phyloP scores from a whole-genome alignment of 1,139 yeast genomes.

The Hyphopichia burtonii region DNA sequence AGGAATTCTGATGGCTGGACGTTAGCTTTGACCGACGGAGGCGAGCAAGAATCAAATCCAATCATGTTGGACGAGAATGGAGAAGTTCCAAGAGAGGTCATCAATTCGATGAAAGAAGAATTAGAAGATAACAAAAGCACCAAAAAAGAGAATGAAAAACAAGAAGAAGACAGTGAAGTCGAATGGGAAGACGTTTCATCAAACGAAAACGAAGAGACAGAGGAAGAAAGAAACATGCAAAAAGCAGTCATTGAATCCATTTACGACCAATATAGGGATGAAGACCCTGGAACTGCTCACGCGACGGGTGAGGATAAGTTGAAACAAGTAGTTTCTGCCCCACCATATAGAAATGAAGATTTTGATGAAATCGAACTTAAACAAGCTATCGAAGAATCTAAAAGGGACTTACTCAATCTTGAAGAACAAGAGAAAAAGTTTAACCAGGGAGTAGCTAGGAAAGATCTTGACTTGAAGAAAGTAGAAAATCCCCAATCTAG shows the following conservation, averaged over 20 bases:
- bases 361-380: conserved; percentile 37
- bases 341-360: conserved; percentile 2
- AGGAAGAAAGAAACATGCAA: conserved; percentile 30
- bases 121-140: not conserved
- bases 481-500: not conserved
- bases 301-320: not conserved
- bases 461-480: not conserved
- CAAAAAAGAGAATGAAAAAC: not conserved
- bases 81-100: conserved; percentile 7
- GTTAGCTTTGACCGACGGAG: conserved; percentile 54
- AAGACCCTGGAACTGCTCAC: not conserved
- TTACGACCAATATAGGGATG: conserved; percentile 26
- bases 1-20: conserved; percentile 88
- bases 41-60: conserved; percentile 35
- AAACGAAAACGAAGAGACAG: conserved; percentile 20
- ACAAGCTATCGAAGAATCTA: conserved; percentile 48
- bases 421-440: conserved; percentile 15
- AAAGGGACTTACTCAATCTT: conserved; percentile 28
- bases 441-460: not conserved
- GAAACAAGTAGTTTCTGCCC: not conserved
- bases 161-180: conserved; percentile 5
- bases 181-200: conserved; percentile 16
- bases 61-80: conserved; percentile 42
- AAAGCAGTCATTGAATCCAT: conserved; percentile 38
- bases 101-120: not conserved